Percentiles rank a stretch among this genome's conserved stretches.
These are phyloP conservation scores for Polytrichum commune DNA, from an alignment of 225 moss, liverwort and hornwort species.

Conservation along the genomic window DNA sequence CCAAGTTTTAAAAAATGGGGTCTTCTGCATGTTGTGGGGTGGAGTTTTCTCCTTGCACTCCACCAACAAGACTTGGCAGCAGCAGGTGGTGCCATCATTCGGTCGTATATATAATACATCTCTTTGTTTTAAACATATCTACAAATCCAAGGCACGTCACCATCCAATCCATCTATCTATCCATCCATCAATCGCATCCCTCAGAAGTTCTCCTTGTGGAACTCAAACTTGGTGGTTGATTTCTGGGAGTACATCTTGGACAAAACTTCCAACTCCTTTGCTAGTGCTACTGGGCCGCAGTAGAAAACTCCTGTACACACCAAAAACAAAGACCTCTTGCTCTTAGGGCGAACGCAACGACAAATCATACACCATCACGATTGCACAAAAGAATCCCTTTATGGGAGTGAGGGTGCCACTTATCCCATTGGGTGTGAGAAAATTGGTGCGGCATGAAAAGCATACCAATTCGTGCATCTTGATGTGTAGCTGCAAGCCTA, in stretches of 20 bases:
- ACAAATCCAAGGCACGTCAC: slow-evolving; percentile 17
- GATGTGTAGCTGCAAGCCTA: slow-evolving; percentile 73
- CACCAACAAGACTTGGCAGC: slow-evolving; percentile 15
- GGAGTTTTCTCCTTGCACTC: slow-evolving; percentile 2
- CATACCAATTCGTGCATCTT: slow-evolving; percentile 81
- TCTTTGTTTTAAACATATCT: slow-evolving; percentile 28
- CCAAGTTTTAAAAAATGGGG: slow-evolving; percentile 19
- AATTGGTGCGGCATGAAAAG: background rate
- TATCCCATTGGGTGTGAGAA: too few species aligned
- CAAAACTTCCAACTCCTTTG: slow-evolving; percentile 75
- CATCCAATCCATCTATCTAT: background rate
- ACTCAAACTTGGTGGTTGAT: slow-evolving; percentile 80
- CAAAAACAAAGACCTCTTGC: background rate
- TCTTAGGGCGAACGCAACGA: background rate
- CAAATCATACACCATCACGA: too few species aligned
- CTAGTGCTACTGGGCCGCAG: slow-evolving; percentile 81
- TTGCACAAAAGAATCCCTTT: too few species aligned
- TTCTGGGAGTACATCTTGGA: slow-evolving; percentile 79
- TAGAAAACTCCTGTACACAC: slow-evolving; percentile 82
- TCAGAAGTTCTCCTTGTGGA: slow-evolving; percentile 98
- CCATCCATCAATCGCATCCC: background rate
- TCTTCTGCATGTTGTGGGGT: slow-evolving; percentile 9
- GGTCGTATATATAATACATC: slow-evolving; percentile 35
- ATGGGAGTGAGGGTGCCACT: too few species aligned
- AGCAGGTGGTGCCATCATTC: slow-evolving; percentile 19